Conservation (phyloP, 208 protist species). For the Trichomonas tenax region DNA sequence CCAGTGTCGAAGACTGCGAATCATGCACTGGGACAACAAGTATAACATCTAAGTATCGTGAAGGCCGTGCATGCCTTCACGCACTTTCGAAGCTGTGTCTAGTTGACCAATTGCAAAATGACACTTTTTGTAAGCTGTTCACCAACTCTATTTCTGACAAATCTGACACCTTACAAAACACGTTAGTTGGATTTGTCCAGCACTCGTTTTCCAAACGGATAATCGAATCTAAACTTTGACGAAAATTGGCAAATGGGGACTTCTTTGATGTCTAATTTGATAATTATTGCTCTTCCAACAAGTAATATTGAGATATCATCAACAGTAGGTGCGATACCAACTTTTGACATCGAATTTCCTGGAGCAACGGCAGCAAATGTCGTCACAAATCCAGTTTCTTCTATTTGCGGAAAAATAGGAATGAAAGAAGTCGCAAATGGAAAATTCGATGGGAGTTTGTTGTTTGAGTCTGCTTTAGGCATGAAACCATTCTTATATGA, state of each 20-base stretch:
- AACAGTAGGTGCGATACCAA: background rate
- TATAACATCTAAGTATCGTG: too few relatives aligned
- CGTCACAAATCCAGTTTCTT: background rate
- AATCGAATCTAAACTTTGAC: background rate
- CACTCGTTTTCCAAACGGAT: too few relatives aligned
- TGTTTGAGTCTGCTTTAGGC: background rate
- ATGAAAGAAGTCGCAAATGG: background rate
- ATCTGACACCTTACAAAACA: too few relatives aligned
- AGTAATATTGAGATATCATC: background rate
- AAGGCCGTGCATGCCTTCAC: too few relatives aligned
- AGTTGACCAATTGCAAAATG: too few relatives aligned
- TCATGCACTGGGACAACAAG: too few relatives aligned
- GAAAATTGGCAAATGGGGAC: background rate
- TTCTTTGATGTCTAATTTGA: background rate
- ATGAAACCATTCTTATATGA: background rate
- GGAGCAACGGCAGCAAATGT: background rate
- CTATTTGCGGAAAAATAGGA: background rate
- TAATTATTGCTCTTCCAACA: background rate
- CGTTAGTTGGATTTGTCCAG: too few relatives aligned
- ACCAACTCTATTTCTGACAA: too few relatives aligned
- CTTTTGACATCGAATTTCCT: background rate
- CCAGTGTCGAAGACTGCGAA: too few relatives aligned
- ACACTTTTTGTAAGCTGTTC: too few relatives aligned
- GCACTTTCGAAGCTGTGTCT: too few relatives aligned
- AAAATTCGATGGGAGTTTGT: background rate